Conservation (phyloP, 2,329 filamentous ascomycete species). For the Sporothrix protearum region DNA sequence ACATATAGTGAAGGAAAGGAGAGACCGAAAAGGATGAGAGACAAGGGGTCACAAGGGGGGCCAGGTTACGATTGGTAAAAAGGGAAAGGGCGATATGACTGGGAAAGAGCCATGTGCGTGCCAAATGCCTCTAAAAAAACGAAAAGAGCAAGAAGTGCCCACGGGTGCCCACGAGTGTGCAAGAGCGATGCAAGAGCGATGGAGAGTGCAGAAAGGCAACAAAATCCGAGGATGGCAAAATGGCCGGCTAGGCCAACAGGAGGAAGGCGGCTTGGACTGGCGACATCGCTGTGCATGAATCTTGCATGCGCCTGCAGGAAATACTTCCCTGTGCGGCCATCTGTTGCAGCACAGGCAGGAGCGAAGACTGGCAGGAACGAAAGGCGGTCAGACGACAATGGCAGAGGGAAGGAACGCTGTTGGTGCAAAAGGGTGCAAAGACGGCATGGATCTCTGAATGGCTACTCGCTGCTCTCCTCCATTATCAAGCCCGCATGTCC, state of each 20-base stretch:
- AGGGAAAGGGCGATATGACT: constrained; percentile 1
- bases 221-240: not conserved
- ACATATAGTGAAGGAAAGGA: not conserved
- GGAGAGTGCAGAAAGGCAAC: not conserved
- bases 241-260: not conserved
- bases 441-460: not conserved
- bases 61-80: not conserved
- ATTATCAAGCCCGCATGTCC: not conserved
- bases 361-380: not conserved
- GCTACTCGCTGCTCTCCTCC: not conserved
- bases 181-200: constrained; percentile 5
- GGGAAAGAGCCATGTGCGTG: no score
- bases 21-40: not conserved
- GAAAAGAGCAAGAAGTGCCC: not conserved
- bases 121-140: no score
- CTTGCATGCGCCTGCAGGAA: constrained; percentile 5
- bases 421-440: not conserved
- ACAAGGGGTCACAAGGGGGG: not conserved
- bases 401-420: not conserved
- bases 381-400: not conserved
- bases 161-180: not conserved
- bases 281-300: not conserved
- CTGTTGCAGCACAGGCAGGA: not conserved
- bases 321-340: not conserved
- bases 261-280: constrained; percentile 5